Conservation (phyloP, 202 grass and related monocot species). For the Schoenoplectus tabernaemontani region DNA sequence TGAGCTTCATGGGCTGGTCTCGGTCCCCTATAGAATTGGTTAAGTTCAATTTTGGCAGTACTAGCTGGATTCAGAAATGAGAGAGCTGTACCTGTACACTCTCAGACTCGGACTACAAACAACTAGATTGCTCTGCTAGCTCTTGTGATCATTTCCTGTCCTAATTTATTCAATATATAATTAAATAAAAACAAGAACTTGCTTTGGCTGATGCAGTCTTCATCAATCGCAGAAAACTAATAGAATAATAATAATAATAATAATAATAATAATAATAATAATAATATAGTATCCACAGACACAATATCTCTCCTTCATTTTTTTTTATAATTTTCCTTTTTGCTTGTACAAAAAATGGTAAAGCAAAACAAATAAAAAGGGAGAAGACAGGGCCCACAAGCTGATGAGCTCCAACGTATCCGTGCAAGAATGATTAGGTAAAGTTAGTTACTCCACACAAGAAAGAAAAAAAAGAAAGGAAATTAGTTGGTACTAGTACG, state of each 20-base stretch:
- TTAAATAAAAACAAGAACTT: not conserved
- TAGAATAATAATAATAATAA: not conserved
- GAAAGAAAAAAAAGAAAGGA: not conserved
- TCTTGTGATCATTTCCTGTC: not conserved
- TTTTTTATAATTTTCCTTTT: not conserved
- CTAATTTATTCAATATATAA: not conserved
- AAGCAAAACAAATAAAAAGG: not conserved
- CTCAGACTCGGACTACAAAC: not conserved
- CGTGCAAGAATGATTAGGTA: constrained; percentile 27
- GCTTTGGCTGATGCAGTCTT: not conserved
- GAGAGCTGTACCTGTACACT: not conserved
- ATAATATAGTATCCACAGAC: not conserved
- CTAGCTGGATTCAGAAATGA: constrained; percentile 5
- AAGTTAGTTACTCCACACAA: constrained; percentile 24
- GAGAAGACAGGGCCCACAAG: not conserved
- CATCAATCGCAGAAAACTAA: not conserved
- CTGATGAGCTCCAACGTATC: constrained; percentile 3
- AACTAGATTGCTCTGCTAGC: not conserved
- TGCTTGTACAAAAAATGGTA: not conserved
- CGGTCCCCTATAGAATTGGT: not conserved
- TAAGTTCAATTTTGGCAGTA: constrained; percentile 12
- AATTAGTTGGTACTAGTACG: not conserved
- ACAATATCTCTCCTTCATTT: not conserved
- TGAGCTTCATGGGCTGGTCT: not conserved
- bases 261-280: not conserved